Evolutionary conservation across 352 stramenopile species (phyloP).

Genomic region (Halophytophthora batemanensis): DNA sequence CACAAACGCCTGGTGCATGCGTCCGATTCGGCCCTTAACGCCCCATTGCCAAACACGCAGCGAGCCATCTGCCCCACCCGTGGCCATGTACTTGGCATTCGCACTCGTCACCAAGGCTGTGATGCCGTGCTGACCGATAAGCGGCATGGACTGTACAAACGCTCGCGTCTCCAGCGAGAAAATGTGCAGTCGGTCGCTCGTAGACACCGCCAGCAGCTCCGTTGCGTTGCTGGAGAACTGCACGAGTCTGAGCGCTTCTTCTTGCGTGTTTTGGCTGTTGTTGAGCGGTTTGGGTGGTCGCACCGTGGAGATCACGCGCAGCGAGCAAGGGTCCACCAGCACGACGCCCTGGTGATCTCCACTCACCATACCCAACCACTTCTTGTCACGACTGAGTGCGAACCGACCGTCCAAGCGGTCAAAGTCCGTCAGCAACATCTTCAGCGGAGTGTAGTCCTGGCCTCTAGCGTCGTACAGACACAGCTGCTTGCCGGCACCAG

Average conservation of each 20-base stretch:
- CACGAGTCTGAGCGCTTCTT: conserved; percentile 32
- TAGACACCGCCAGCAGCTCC: conserved; percentile 51
- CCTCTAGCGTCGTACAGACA: conserved; percentile 58
- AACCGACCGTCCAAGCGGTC: conserved; percentile 26
- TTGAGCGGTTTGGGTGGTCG: conserved; percentile 21
- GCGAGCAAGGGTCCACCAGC: conserved; percentile 35
- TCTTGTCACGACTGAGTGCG: conserved; percentile 36
- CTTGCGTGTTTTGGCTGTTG: conserved; percentile 4
- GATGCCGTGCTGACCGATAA: conserved; percentile 55
- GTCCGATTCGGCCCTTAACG: conserved; percentile 36
- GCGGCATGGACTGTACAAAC: conserved; percentile 48
- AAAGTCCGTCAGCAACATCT: conserved; percentile 67
- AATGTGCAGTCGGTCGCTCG: conserved; percentile 47
- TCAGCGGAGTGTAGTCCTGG: conserved; percentile 50
- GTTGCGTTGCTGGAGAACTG: conserved; percentile 44
- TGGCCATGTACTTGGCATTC: conserved; percentile 68
- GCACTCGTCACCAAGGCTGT: conserved; percentile 41
- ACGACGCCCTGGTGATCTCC: conserved; percentile 26
- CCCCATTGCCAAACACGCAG: conserved; percentile 65
- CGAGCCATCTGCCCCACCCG: conserved; percentile 50
- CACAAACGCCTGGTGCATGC: conserved; percentile 61
- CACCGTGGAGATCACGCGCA: conserved; percentile 35
- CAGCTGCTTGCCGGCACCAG: conserved; percentile 49
- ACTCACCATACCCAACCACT: conserved; percentile 34
- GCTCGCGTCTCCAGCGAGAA: conserved; percentile 36